phyloP scores from a whole-genome alignment of 2,329 filamentous ascomycete species.

The Penicillium sp. region DNA sequence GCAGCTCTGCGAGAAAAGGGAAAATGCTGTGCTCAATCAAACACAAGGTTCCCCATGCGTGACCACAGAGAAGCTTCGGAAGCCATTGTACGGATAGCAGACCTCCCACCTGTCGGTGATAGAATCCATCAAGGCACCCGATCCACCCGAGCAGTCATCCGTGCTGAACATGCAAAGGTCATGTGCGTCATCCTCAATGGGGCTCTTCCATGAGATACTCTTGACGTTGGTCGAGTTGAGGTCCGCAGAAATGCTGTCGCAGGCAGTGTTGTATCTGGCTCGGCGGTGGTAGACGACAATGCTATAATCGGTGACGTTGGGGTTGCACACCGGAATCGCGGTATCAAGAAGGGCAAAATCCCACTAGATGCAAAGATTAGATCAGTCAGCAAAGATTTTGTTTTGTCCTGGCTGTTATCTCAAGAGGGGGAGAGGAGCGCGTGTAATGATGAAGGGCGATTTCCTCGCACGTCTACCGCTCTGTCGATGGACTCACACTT shows the following conservation, averaged over 20 bases:
- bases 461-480: background rate
- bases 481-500: slow-evolving; percentile 13
- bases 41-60: slow-evolving; percentile 11
- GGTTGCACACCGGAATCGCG: slow-evolving; percentile 24
- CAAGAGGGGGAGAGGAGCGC: too few species aligned
- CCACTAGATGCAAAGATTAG: slow-evolving; percentile 14
- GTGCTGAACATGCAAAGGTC: slow-evolving; percentile 22
- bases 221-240: slow-evolving; percentile 15
- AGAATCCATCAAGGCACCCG: slow-evolving; percentile 1
- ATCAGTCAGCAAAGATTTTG: too few species aligned
- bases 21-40: background rate
- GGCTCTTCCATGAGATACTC: slow-evolving; percentile 25
- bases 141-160: slow-evolving; percentile 8
- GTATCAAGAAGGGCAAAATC: slow-evolving; percentile 27
- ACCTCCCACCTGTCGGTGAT: slow-evolving; percentile 23
- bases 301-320: slow-evolving; percentile 14
- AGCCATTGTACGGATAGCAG: slow-evolving; percentile 20
- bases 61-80: slow-evolving; percentile 18
- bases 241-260: slow-evolving; percentile 5
- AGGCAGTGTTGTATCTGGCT: slow-evolving; percentile 7
- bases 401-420: too few species aligned
- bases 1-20: background rate
- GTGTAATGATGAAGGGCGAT: too few species aligned
- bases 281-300: slow-evolving; percentile 17
- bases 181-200: slow-evolving; percentile 3